phyloP scores from a whole-genome alignment of 176 grass and related monocot genomes.

The Urochloa ruziziensis region DNA sequence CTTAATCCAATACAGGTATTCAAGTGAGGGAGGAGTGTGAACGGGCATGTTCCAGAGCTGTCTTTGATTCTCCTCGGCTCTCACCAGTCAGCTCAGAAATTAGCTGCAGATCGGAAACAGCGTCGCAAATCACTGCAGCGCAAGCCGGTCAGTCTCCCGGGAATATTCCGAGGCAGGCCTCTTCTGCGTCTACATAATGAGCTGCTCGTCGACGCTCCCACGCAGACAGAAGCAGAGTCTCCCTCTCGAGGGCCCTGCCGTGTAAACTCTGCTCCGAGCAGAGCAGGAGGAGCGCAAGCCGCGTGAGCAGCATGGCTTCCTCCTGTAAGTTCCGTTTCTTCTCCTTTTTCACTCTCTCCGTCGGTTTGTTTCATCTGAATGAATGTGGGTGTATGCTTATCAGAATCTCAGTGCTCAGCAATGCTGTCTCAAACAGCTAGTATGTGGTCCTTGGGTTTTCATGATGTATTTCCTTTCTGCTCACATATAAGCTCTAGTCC shows the following conservation, averaged over 20 bases:
- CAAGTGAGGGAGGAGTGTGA: background rate
- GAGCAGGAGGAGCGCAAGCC: background rate
- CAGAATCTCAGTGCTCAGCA: background rate
- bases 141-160: background rate
- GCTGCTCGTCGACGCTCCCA: background rate
- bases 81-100: background rate
- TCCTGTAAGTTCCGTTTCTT: constrained; percentile 11
- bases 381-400: background rate
- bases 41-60: background rate
- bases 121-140: background rate
- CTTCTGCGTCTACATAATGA: background rate
- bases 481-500: background rate
- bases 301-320: constrained; percentile 11
- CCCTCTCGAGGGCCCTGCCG: background rate
- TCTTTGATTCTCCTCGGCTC: background rate
- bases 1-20: background rate
- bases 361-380: background rate
- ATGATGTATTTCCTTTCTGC: background rate
- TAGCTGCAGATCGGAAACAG: background rate
- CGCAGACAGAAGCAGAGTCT: background rate
- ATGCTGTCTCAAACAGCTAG: background rate
- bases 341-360: background rate
- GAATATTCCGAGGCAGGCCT: constrained; percentile 28
- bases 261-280: background rate
- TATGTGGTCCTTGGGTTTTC: background rate